Base-by-base conservation (phyloP, 306 rosid species). In the Elaeagnus macrophylla region DNA sequence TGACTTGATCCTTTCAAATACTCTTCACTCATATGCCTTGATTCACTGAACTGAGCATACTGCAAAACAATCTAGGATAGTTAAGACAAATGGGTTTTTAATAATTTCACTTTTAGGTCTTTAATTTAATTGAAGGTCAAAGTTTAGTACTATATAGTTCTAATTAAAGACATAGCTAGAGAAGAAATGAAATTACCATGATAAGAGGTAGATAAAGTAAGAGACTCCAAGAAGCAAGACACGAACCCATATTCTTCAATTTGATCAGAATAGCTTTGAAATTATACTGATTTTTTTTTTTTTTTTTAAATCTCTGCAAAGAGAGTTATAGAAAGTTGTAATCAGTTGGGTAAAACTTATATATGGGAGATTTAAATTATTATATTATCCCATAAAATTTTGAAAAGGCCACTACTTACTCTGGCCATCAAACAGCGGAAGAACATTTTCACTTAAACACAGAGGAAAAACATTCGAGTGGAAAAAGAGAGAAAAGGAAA, bases 201-300 rank as follows among this genome's bases (percentile, higher is more conserved):
- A 56, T 46, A 43, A 79, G 38, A 3, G 62, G 67, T 14, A 74
- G 65, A 66, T 53, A 62, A 25, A 77, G 70, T 10, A 74, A 51
- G 75, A 76, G 59, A 54, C 51, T 41, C 70, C 65, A 59, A 12
- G 47, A 51, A 39, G 43, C 57, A 40, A 59, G 42, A 5, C 38
- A 61, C n/a, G 44, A 40, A 50, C 66, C 67, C 83, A 81, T 74
- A 17, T 39, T 74, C 56, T 61, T 58, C 66, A 48, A 25, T 25
- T 40, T 48, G 15, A 9, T 47, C 18, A 36, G 48, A 51, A 13
- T 41, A 14, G 2, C 5, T 14, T 8, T 15, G 32, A 25, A 25
- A 5, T 25, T 25, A 25, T 25, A 25, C 32, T 25, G 32, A 25
- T 25, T 25, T 25, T 25, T 25, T n/a, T n/a, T n/a, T n/a, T n/a